phyloP scores from a whole-genome alignment of 495 filamentous ascomycete species.

The Symbiotaphrina buchneri region DNA sequence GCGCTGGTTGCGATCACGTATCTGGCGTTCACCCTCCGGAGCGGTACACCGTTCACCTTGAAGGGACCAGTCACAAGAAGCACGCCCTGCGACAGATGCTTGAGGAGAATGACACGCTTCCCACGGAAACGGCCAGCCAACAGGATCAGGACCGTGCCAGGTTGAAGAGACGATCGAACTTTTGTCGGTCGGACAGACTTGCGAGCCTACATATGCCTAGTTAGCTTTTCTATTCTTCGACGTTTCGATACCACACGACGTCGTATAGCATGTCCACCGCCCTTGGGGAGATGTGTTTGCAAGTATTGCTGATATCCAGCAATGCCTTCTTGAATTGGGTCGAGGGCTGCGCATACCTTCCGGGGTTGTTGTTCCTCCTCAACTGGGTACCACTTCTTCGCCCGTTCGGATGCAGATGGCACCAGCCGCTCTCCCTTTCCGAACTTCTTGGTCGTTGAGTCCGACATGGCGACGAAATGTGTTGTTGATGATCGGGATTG shows the following conservation, averaged over 20 bases:
- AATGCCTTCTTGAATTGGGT: too few relatives aligned
- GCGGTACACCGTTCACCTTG: conserved; percentile 98
- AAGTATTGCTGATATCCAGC: too few relatives aligned
- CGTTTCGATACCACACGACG: too few relatives aligned
- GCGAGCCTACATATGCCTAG: conserved; percentile 42
- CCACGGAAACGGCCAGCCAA: conserved; percentile 98
- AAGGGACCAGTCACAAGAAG: conserved; percentile 98
- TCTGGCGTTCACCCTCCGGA: conserved; percentile 91
- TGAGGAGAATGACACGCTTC: conserved; percentile 98
- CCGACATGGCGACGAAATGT: conserved; percentile 35
- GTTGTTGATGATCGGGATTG: conserved; percentile 15
- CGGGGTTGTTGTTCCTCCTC: conserved; percentile 78
- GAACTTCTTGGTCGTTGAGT: conserved; percentile 74
- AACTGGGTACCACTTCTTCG: conserved; percentile 97
- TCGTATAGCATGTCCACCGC: too few relatives aligned
- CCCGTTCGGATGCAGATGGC: conserved; percentile 67
- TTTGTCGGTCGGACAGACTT: conserved; percentile 74
- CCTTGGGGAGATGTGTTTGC: too few relatives aligned
- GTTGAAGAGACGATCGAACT: conserved; percentile 66
- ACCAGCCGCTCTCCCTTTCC: conserved; percentile 89
- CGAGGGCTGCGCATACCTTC: conserved; percentile 54
- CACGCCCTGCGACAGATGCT: conserved; percentile 85
- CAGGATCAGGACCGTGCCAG: conserved; percentile 91
- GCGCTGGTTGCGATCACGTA: conserved; percentile 96
- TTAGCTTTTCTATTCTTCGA: too few relatives aligned